These are phyloP conservation scores for Eimeria tenella DNA, from an alignment of 169 alveolate species.

Conservation along the genomic window DNA sequence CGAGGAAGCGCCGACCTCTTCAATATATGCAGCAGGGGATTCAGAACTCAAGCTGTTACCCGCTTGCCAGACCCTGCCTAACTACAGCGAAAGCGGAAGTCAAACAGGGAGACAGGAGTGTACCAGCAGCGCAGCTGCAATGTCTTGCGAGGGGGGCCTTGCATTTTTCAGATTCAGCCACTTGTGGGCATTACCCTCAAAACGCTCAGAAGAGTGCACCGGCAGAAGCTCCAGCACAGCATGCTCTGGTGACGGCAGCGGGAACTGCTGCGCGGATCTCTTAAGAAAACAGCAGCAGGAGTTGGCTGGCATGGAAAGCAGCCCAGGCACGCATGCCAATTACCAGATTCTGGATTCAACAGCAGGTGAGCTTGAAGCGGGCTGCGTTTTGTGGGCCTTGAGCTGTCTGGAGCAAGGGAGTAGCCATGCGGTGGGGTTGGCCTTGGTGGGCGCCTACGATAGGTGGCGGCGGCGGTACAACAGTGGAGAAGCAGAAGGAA, in stretches of 20 bases:
- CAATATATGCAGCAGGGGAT: background rate
- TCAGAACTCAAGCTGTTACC: background rate
- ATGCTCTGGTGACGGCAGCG: background rate
- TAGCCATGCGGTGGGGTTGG: slow-evolving; percentile 55
- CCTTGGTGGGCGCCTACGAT: slow-evolving; percentile 32
- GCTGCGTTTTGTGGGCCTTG: slow-evolving; percentile 58
- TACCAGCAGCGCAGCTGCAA: background rate
- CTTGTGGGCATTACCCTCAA: background rate
- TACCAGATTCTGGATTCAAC: background rate
- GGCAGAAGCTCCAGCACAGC: slow-evolving; percentile 20
- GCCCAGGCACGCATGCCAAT: background rate
- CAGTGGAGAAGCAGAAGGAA: background rate
- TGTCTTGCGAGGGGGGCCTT: background rate
- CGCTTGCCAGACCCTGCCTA: background rate
- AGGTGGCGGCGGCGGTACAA: slow-evolving; percentile 8
- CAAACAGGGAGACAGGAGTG: background rate
- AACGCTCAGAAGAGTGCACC: background rate
- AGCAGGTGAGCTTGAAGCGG: background rate
- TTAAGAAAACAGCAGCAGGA: slow-evolving; percentile 1
- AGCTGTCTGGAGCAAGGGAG: slow-evolving; percentile 61
- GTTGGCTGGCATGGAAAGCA: background rate
- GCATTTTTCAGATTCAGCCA: background rate
- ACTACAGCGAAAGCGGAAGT: background rate
- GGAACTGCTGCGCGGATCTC: background rate
- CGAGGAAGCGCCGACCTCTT: background rate